Evolutionary conservation across 2,329 filamentous ascomycete genomes (phyloP), one percentile per base, ranked within the genome.

Genomic region (Neofusicoccum umdonicola): DNA sequence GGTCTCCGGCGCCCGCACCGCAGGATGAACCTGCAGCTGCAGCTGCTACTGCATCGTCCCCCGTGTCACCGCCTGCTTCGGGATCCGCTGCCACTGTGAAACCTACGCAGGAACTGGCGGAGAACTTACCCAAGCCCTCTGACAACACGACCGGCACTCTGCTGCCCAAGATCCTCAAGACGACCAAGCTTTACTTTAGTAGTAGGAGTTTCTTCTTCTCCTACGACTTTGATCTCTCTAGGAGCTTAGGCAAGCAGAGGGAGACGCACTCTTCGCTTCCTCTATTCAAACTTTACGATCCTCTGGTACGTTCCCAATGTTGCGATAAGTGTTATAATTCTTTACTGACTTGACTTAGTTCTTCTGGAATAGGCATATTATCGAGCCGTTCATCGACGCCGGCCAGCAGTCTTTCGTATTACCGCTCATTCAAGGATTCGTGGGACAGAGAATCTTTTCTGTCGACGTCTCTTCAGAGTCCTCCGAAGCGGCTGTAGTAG

Each of bases 161-260:
- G 37, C 81, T 96, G 11, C 94, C 94, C 1, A 96, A 97, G 72
- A 82, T 98, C 44, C 77, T 99, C 47, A 86, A 90, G 45, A 96
- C 91, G 37, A 89, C 92, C 1, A 91, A 91, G 72, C 86, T 98
- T 63, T 86, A 97, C 66, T 94, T 97, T 73, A 88, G 90, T 1
- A 85, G 88, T 0, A 85, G 85, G 67, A 97, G 92, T 75, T 98
- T 97, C 77, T 98, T 90, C 81, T 99, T 94, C 76, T 93, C 93
- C 0, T 97, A 99, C 75, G 95, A 99, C 68, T 85, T 94, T 74
- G 93, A 99, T 74, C 86, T 99, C 58, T 98, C 95, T 0, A 86
- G 89, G 64, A 88, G 85, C 63, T 75, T 85, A 66, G 75, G 76
- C 61, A 74, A 76, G 42, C 77, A 81, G 70, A 75, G 77, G 50